Conservation (phyloP, 163 green algal genomes). For the Chlorella variabilis region DNA sequence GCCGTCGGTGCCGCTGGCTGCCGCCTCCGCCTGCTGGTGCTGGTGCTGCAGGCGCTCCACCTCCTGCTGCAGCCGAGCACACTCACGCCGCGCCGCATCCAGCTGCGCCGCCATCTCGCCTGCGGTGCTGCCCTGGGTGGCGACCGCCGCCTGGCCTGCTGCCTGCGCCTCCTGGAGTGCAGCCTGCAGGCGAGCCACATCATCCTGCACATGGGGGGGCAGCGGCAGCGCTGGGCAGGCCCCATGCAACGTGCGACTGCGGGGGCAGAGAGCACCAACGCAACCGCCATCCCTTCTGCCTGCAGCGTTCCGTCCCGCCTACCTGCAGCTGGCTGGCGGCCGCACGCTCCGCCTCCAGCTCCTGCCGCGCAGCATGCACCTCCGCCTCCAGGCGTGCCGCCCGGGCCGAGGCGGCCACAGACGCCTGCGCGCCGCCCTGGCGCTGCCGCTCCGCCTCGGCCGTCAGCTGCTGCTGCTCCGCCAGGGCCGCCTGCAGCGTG, state of each 20-base stretch:
- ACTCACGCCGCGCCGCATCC: neutral
- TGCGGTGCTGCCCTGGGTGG: neutral
- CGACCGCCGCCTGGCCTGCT: neutral
- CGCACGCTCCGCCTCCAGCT: neutral
- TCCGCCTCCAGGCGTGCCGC: neutral
- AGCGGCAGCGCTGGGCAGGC: no score
- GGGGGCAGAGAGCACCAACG: neutral
- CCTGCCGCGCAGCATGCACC: neutral
- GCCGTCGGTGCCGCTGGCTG: neutral
- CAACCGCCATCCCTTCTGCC: neutral
- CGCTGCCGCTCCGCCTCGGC: constrained; percentile 14
- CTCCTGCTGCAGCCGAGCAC: constrained; percentile 8
- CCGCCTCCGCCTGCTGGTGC: neutral
- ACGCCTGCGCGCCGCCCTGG: neutral
- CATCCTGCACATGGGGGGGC: neutral
- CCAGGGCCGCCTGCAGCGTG: constrained; percentile 3
- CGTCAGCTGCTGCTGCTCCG: constrained; percentile 3
- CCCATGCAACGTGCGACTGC: no score
- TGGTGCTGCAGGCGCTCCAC: constrained; percentile 4
- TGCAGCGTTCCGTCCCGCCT: neutral
- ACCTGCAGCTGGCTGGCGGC: constrained; percentile 18
- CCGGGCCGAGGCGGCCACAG: neutral
- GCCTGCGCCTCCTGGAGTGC: constrained; percentile 16
- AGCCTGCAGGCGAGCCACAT: constrained; percentile 3
- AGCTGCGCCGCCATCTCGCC: constrained; percentile 22